Percentiles rank a stretch among this genome's conserved stretches.
Evolutionary conservation across 495 filamentous ascomycete species (phyloP).

Genomic region (Hypoxylon subgilvum): DNA sequence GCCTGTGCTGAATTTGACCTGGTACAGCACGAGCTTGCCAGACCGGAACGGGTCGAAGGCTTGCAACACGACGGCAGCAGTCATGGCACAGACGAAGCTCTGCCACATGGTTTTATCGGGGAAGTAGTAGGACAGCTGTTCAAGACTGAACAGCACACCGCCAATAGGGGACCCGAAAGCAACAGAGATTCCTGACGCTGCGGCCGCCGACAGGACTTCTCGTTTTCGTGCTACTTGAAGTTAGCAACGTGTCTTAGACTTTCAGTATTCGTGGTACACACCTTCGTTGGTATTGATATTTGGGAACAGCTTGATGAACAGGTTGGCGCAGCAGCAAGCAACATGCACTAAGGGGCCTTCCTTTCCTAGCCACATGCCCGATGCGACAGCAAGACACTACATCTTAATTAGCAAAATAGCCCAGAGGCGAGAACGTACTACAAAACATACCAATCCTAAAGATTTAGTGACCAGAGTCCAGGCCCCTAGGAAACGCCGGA

Average conservation of each 20-base stretch:
- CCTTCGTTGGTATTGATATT: constrained; percentile 89
- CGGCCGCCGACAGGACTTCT: constrained; percentile 92
- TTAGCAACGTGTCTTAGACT: constrained; percentile 14
- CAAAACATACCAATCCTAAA: constrained; percentile 74
- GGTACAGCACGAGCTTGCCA: constrained; percentile 94
- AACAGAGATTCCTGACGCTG: constrained; percentile 93
- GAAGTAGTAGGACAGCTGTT: constrained; percentile 98
- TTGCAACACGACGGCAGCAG: constrained; percentile 90
- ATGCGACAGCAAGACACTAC: constrained; percentile 90
- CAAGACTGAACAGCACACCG: constrained; percentile 88
- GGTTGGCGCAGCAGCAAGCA: constrained; percentile 94
- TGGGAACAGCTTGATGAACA: constrained; percentile 89
- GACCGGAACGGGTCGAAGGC: constrained; percentile 93
- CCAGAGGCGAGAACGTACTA: not conserved
- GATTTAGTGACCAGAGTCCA: constrained; percentile 95
- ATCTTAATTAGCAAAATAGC: constrained; percentile 33
- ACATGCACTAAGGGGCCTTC: constrained; percentile 97
- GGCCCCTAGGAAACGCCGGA: constrained; percentile 85
- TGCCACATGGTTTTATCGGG: constrained; percentile 99
- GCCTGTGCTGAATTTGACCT: constrained; percentile 88
- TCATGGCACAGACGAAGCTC: constrained; percentile 98
- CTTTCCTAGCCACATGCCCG: constrained; percentile 97
- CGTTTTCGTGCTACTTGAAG: constrained; percentile 77
- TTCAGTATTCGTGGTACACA: constrained; percentile 40
- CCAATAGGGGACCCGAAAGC: constrained; percentile 98